Percentiles rank a stretch among this genome's conserved stretches.
phyloP scores from a whole-genome alignment of 1,284 basidiomycete genomes.

The Cryptococcus maquisensis region DNA sequence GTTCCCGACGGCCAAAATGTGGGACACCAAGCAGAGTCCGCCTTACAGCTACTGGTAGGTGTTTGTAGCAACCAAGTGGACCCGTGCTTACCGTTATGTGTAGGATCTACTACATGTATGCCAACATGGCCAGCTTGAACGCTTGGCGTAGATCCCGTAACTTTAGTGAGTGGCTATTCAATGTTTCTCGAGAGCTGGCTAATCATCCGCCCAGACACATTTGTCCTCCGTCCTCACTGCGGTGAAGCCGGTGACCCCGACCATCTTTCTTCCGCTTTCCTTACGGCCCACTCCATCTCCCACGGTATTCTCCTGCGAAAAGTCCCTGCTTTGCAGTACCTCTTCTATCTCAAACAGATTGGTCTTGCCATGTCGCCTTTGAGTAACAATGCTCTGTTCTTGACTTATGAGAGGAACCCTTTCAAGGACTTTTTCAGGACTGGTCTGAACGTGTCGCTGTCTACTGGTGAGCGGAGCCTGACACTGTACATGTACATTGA shows the following conservation, averaged over 20 bases:
- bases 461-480: slow-evolving; percentile 74
- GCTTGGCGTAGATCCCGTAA: slow-evolving; percentile 82
- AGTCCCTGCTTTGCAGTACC: slow-evolving; percentile 80
- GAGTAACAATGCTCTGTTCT: slow-evolving; percentile 95
- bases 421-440: slow-evolving; percentile 95
- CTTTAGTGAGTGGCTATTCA: slow-evolving; percentile 66
- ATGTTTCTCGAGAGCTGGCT: background rate
- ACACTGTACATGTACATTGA: background rate
- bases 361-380: slow-evolving; percentile 97
- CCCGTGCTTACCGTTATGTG: slow-evolving; percentile 1
- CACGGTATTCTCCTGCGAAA: slow-evolving; percentile 97
- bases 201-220: slow-evolving; percentile 59
- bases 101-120: slow-evolving; percentile 97
- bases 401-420: slow-evolving; percentile 93
- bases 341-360: slow-evolving; percentile 95
- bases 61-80: no score
- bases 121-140: slow-evolving; percentile 92
- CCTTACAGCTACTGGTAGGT: slow-evolving; percentile 89
- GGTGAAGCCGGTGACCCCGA: slow-evolving; percentile 99
- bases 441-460: slow-evolving; percentile 93
- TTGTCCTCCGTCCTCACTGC: slow-evolving; percentile 93
- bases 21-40: slow-evolving; percentile 85
- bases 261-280: slow-evolving; percentile 90
- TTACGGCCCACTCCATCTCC: slow-evolving; percentile 96
- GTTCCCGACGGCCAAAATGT: slow-evolving; percentile 87